A percentile compares a stretch with the other conserved stretches of the same genome.
These are phyloP conservation scores for Emergomyces africanus DNA, from an alignment of 2,329 filamentous ascomycete genomes.

Conservation along the genomic window DNA sequence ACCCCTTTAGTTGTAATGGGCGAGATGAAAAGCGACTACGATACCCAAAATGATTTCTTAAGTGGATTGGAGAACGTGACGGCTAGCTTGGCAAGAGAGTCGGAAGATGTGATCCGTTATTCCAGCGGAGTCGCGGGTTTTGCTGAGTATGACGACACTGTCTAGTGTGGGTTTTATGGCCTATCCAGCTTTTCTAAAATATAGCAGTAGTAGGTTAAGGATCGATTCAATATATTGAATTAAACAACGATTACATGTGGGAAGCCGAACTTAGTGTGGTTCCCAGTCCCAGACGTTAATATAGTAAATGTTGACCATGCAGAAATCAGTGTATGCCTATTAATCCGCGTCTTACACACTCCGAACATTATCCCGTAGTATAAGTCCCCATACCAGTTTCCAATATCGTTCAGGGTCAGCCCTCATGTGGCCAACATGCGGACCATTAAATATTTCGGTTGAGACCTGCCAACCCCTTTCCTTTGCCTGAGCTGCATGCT, in stretches of 20 bases:
- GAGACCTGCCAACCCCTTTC: slow-evolving; percentile 19
- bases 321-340: neutral
- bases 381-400: slow-evolving; percentile 18
- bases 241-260: neutral
- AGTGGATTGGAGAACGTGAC: neutral
- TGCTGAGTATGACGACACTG: neutral
- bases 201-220: neutral
- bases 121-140: neutral
- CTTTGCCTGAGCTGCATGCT: slow-evolving; percentile 23
- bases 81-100: neutral
- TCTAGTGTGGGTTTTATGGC: neutral
- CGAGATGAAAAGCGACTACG: neutral
- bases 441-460: slow-evolving; percentile 25
- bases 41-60: neutral
- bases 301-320: neutral
- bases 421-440: slow-evolving; percentile 31
- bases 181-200: too few relatives aligned
- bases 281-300: neutral
- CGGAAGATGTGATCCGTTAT: neutral
- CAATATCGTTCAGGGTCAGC: slow-evolving; percentile 28
- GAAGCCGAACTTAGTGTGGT: neutral
- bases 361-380: slow-evolving; percentile 2
- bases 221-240: neutral
- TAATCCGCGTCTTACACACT: neutral
- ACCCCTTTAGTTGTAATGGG: neutral